These are phyloP conservation scores for Eragrostis curvula DNA, from an alignment of 176 grass and related monocot species.

Conservation along the genomic window DNA sequence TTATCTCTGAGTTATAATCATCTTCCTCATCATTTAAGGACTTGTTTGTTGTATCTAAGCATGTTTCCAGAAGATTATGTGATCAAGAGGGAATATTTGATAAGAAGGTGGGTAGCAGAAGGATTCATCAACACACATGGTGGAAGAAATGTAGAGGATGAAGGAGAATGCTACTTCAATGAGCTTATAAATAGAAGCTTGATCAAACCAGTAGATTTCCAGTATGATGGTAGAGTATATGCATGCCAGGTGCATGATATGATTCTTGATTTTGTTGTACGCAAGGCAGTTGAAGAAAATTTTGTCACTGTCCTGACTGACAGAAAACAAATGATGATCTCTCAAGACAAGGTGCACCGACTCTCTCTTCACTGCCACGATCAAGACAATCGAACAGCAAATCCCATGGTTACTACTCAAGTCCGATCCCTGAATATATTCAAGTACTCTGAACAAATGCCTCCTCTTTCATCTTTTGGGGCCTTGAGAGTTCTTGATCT, in stretches of 20 bases:
- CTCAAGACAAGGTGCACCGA: slow-evolving; percentile 33
- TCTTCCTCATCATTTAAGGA: slow-evolving; percentile 53
- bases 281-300: slow-evolving; percentile 45
- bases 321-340: slow-evolving; percentile 9
- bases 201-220: slow-evolving; percentile 40
- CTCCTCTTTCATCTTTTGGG: slow-evolving; percentile 24
- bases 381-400: neutral
- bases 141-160: slow-evolving; percentile 37
- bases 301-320: slow-evolving; percentile 36
- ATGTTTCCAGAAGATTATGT: slow-evolving; percentile 60
- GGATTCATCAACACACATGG: slow-evolving; percentile 42
- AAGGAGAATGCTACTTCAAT: slow-evolving; percentile 66
- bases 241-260: slow-evolving; percentile 52
- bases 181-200: slow-evolving; percentile 69
- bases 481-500: slow-evolving; percentile 54
- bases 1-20: slow-evolving; percentile 55
- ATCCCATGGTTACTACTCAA: slow-evolving; percentile 38
- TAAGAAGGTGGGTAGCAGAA: slow-evolving; percentile 64
- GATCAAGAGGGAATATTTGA: slow-evolving; percentile 43
- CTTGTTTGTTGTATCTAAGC: slow-evolving; percentile 60
- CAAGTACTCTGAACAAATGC: slow-evolving; percentile 35
- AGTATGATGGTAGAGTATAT: slow-evolving; percentile 31
- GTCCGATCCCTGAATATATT: slow-evolving; percentile 49
- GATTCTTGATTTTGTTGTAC: slow-evolving; percentile 53
- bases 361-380: slow-evolving; percentile 30